Conservation (phyloP, 805 yeast species). For the Lachancea mirantina region DNA sequence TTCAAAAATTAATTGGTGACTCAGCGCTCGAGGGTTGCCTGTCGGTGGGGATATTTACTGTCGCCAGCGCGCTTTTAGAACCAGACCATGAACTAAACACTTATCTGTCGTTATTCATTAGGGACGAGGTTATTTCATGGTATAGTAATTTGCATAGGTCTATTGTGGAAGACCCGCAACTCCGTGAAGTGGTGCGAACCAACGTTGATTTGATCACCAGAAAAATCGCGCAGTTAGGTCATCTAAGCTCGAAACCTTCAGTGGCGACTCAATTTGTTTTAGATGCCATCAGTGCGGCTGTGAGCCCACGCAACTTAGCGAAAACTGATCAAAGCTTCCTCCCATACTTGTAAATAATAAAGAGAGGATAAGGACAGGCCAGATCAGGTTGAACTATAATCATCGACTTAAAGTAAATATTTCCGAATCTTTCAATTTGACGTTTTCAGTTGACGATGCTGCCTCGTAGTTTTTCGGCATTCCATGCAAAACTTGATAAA, state of each 20-base stretch:
- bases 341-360: slow-evolving; percentile 63
- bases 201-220: slow-evolving; percentile 82
- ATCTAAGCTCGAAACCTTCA: slow-evolving; percentile 43
- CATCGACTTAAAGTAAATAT: no score
- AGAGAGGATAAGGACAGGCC: no score
- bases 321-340: slow-evolving; percentile 89
- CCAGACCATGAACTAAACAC: slow-evolving; percentile 91
- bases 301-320: slow-evolving; percentile 88
- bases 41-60: slow-evolving; percentile 73
- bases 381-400: no score
- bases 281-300: slow-evolving; percentile 89
- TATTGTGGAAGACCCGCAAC: slow-evolving; percentile 72
- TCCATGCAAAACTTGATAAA: no score
- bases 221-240: slow-evolving; percentile 72
- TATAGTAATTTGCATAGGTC: slow-evolving; percentile 81
- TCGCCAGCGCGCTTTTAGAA: slow-evolving; percentile 82
- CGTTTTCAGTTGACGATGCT: no score
- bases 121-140: slow-evolving; percentile 95
- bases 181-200: slow-evolving; percentile 77
- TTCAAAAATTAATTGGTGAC: slow-evolving; percentile 89
- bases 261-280: slow-evolving; percentile 83
- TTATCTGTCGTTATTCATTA: slow-evolving; percentile 84
- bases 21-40: slow-evolving; percentile 89
- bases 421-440: no score
- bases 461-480: no score